A percentile compares a stretch with the other conserved stretches of the same genome.
Evolutionary conservation across 2,329 filamentous ascomycete genomes (phyloP).

Genomic region (Furcasterigmium sp.): DNA sequence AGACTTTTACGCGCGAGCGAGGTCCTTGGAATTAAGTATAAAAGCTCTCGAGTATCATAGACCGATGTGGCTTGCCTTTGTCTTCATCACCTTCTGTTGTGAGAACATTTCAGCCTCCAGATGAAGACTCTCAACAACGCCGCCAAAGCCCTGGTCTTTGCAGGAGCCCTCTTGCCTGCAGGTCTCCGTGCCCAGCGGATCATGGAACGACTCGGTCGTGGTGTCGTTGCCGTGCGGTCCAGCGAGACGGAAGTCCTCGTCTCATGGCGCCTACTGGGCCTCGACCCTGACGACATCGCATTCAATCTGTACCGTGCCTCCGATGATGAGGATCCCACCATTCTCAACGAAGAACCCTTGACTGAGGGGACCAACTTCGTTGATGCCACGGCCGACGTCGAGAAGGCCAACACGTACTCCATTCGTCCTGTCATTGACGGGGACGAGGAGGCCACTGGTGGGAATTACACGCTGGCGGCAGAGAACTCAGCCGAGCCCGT

Average conservation of each 20-base stretch:
- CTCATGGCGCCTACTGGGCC: conserved; percentile 15
- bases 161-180: background rate
- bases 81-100: too few species aligned
- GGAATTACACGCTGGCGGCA: conserved; percentile 10
- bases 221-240: conserved; percentile 15
- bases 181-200: background rate
- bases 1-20: too few species aligned
- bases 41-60: too few species aligned
- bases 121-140: background rate
- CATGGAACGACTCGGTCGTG: conserved; percentile 14
- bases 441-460: conserved; percentile 8
- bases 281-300: conserved; percentile 13
- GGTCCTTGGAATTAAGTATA: too few species aligned
- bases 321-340: background rate
- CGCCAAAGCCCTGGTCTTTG: background rate
- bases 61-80: too few species aligned
- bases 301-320: conserved; percentile 15
- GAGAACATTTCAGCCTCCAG: too few species aligned
- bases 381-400: conserved; percentile 8
- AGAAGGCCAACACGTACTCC: conserved; percentile 12
- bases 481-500: conserved; percentile 6
- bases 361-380: conserved; percentile 15
- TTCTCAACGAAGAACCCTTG: conserved; percentile 11
- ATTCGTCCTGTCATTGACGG: conserved; percentile 12
- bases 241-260: conserved; percentile 11